Percentiles rank a stretch among this genome's conserved stretches.
Conservation (phyloP, 306 rosid species). For the Medicago ruthenica region DNA sequence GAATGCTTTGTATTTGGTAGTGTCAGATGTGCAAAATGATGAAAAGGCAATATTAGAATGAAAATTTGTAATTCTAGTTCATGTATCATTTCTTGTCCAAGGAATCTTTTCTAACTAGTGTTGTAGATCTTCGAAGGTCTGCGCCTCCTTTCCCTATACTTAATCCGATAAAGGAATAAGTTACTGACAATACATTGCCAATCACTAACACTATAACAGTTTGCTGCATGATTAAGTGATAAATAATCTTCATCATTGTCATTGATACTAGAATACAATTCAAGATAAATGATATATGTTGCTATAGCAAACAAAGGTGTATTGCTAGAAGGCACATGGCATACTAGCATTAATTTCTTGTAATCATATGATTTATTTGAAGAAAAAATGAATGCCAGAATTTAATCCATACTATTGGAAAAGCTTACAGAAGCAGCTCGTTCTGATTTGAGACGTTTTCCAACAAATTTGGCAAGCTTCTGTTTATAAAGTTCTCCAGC, state of each 20-base stretch:
- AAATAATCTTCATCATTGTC: background rate
- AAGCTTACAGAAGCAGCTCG: constrained; percentile 95
- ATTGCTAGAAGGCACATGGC: constrained; percentile 17
- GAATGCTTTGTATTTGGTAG: background rate
- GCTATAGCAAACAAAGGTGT: constrained; percentile 9
- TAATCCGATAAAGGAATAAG: constrained; percentile 9
- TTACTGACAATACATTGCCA: background rate
- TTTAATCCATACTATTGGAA: constrained; percentile 36
- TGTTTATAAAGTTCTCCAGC: constrained; percentile 79
- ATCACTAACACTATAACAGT: constrained; percentile 29
- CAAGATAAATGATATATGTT: constrained; percentile 14
- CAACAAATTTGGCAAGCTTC: constrained; percentile 93
- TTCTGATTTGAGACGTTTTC: constrained; percentile 89
- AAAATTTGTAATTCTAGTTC: background rate
- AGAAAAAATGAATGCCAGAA: constrained; percentile 7
- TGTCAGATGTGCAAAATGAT: constrained; percentile 9
- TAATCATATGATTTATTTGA: constrained; percentile 30
- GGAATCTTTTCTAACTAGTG: background rate
- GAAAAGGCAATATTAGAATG: constrained; percentile 1
- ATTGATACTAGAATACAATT: constrained; percentile 7
- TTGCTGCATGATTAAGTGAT: constrained; percentile 27
- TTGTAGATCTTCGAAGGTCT: background rate
- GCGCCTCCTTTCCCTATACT: constrained; percentile 3
- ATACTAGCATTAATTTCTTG: constrained; percentile 37
- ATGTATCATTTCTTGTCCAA: constrained; percentile 16